Conservation (phyloP, 1,139 yeast genomes). For the Candida sp. region DNA sequence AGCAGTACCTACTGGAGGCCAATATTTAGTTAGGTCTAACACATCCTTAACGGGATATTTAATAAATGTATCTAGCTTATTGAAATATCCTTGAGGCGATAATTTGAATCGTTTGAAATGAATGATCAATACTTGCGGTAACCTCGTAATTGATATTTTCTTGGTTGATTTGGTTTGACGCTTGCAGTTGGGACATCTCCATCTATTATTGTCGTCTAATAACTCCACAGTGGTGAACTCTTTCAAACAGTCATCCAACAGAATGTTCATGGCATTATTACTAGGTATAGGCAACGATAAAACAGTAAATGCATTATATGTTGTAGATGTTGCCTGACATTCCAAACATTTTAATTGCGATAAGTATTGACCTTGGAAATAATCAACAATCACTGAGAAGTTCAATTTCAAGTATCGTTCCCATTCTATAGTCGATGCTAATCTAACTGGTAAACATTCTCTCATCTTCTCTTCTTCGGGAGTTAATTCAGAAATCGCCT, state of each 20-base stretch:
- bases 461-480: constrained; percentile 73
- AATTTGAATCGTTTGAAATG: constrained; percentile 78
- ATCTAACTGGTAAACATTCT: constrained; percentile 71
- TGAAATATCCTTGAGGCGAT: constrained; percentile 40
- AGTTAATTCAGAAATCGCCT: constrained; percentile 48
- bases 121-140: constrained; percentile 70
- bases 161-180: constrained; percentile 64
- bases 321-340: constrained; percentile 80
- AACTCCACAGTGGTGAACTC: constrained; percentile 67
- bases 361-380: constrained; percentile 88
- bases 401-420: constrained; percentile 83
- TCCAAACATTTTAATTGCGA: constrained; percentile 74
- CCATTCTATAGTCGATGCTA: constrained; percentile 95
- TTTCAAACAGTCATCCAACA: constrained; percentile 62
- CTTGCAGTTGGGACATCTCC: constrained; percentile 88
- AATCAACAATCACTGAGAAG: constrained; percentile 80
- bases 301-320: constrained; percentile 79
- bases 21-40: constrained; percentile 70
- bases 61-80: constrained; percentile 62
- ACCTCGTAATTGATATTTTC: constrained; percentile 62
- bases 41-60: constrained; percentile 53
- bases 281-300: constrained; percentile 72
- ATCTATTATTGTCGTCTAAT: constrained; percentile 78
- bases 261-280: constrained; percentile 28
- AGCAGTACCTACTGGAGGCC: constrained; percentile 58